These are phyloP conservation scores for Fusarium siculi DNA, from an alignment of 2,329 filamentous ascomycete species.

Conservation along the genomic window DNA sequence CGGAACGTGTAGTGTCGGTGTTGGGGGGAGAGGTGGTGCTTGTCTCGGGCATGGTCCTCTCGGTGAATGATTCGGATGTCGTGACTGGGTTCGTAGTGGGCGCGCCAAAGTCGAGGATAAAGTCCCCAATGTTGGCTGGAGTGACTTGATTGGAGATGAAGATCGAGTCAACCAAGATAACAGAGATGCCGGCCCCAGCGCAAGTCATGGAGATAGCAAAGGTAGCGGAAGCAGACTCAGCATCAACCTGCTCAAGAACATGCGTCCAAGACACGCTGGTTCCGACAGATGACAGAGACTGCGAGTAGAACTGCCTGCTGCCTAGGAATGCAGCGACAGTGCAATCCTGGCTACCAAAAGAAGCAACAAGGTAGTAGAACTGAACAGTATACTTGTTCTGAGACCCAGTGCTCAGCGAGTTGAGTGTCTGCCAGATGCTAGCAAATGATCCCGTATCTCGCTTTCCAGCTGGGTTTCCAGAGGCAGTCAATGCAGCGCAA, in stretches of 20 bases:
- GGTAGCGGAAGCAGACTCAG: not conserved
- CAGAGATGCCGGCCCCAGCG: not conserved
- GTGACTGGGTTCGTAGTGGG: accelerated
- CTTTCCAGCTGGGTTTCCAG: not conserved
- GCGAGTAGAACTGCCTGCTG: not conserved
- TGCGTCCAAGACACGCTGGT: not conserved
- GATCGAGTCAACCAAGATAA: slow-evolving; percentile 7
- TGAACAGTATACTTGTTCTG: slow-evolving; percentile 3
- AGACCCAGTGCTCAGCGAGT: not conserved
- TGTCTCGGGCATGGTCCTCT: not conserved
- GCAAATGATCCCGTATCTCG: not conserved
- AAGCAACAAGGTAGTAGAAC: slow-evolving; percentile 3
- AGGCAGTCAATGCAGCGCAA: slow-evolving; percentile 1
- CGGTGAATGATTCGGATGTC: not conserved
- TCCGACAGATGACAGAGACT: not conserved
- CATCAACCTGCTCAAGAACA: not conserved
- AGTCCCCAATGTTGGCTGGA: slow-evolving; percentile 3
- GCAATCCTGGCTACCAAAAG: not conserved
- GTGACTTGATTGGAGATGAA: slow-evolving; percentile 31
- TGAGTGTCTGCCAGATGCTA: slow-evolving; percentile 4
- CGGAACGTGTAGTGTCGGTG: not conserved
- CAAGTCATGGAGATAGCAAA: slow-evolving; percentile 10
- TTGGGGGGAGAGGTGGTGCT: not conserved
- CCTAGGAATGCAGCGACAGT: not conserved
- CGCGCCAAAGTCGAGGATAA: slow-evolving; percentile 4